Percentiles rank a stretch among this genome's conserved stretches.
phyloP scores from a whole-genome alignment of 2,329 filamentous ascomycete species.

The Salinomyces thailandicus region DNA sequence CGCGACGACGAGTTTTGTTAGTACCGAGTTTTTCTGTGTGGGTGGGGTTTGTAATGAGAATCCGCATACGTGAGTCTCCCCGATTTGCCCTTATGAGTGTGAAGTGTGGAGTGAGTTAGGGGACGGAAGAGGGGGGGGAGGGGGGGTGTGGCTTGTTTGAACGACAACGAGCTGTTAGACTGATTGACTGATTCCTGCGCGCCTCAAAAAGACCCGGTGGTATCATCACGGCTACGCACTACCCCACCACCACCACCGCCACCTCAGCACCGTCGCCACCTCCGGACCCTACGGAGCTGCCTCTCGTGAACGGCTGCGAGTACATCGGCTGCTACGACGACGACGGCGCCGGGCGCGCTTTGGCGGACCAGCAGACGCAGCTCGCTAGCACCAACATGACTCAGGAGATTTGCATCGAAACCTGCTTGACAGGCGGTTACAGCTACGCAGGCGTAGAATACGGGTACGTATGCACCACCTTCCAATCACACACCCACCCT shows the following conservation, averaged over 20 bases:
- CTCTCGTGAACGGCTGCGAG: not conserved
- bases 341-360: not conserved
- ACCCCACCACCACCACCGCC: too few species aligned
- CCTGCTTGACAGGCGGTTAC: not conserved
- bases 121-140: too few species aligned
- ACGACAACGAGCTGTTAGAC: too few species aligned
- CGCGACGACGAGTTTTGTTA: not conserved
- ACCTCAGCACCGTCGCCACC: too few species aligned
- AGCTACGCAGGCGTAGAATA: not conserved
- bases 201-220: too few species aligned
- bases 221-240: not conserved
- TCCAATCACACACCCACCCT: not conserved
- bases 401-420: not conserved
- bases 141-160: too few species aligned
- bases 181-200: too few species aligned
- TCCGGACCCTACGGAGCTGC: not conserved
- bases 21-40: not conserved
- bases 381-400: not conserved
- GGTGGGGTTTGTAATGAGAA: not conserved
- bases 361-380: not conserved
- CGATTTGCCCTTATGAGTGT: too few species aligned
- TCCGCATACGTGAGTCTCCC: too few species aligned
- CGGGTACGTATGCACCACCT: too few species aligned
- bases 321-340: not conserved
- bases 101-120: too few species aligned